phyloP scores from a whole-genome alignment of 1,284 basidiomycete species.

The Thelephora terrestris region DNA sequence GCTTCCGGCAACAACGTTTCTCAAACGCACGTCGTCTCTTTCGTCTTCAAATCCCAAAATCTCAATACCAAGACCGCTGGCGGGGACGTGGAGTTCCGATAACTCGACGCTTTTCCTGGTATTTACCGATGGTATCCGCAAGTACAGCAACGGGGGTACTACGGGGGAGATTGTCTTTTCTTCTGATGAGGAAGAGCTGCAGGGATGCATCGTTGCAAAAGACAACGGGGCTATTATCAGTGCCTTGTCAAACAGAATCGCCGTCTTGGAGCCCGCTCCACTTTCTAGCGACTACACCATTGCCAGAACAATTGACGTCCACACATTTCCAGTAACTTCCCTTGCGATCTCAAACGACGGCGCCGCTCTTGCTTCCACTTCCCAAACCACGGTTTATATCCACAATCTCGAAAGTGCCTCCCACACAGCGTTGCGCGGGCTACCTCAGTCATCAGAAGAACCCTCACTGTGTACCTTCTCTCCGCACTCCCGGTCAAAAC shows the following conservation, averaged over 20 bases:
- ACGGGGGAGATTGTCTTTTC: not conserved
- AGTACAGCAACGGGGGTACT: not conserved
- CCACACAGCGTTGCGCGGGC: slow-evolving; percentile 41
- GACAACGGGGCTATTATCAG: not conserved
- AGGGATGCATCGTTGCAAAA: not conserved
- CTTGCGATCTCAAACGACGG: slow-evolving; percentile 49
- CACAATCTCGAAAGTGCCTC: slow-evolving; percentile 46
- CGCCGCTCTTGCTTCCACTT: slow-evolving; percentile 47
- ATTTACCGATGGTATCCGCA: not conserved
- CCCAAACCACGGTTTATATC: slow-evolving; percentile 41
- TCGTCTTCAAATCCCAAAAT: not conserved
- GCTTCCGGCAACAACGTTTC: not conserved
- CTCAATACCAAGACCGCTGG: not conserved
- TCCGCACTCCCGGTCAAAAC: slow-evolving; percentile 42
- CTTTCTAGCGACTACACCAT: slow-evolving; percentile 23
- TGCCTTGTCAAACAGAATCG: not conserved
- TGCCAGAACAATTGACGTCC: slow-evolving; percentile 47
- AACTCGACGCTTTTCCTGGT: not conserved
- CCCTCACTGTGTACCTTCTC: slow-evolving; percentile 48
- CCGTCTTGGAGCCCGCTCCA: not conserved
- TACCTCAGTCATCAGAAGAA: slow-evolving; percentile 26
- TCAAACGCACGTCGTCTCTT: not conserved
- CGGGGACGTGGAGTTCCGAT: not conserved
- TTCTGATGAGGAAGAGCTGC: not conserved
- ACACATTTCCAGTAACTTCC: slow-evolving; percentile 40